These are phyloP conservation scores for Carex sylvatica DNA, from an alignment of 202 grass and related monocot species.

Conservation along the genomic window DNA sequence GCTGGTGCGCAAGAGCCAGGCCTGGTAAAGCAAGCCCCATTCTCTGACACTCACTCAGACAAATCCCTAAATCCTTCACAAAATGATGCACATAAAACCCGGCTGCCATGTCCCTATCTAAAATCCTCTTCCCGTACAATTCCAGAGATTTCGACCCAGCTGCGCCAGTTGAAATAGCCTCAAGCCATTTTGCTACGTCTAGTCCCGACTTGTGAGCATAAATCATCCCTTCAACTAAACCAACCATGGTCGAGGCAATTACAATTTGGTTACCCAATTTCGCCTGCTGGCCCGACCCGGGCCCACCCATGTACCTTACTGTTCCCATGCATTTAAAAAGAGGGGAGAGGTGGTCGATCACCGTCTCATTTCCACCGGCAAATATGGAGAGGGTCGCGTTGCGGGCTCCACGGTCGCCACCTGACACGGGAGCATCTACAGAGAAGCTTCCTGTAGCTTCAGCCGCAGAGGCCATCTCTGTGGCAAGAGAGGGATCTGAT, in stretches of 20 bases:
- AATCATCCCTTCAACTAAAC: slow-evolving; percentile 89
- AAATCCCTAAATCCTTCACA: slow-evolving; percentile 94
- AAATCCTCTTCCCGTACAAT: slow-evolving; percentile 70
- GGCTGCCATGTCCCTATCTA: slow-evolving; percentile 83
- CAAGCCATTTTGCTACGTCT: slow-evolving; percentile 76
- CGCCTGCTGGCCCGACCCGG: slow-evolving; percentile 67
- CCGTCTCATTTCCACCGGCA: slow-evolving; percentile 53
- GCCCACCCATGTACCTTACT: slow-evolving; percentile 73
- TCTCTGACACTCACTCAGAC: slow-evolving; percentile 83
- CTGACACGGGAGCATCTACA: slow-evolving; percentile 73
- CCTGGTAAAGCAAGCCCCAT: slow-evolving; percentile 94
- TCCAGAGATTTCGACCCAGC: slow-evolving; percentile 88
- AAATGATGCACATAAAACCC: slow-evolving; percentile 95
- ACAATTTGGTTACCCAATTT: slow-evolving; percentile 94
- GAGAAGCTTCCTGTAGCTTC: slow-evolving; percentile 37
- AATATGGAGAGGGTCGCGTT: slow-evolving; percentile 73
- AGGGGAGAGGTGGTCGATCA: slow-evolving; percentile 48
- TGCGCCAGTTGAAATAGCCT: slow-evolving; percentile 85
- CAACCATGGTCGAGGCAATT: slow-evolving; percentile 97
- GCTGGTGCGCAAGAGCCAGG: slow-evolving; percentile 74
- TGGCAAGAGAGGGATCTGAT: slow-evolving; percentile 68
- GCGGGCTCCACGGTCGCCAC: slow-evolving; percentile 72
- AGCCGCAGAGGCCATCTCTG: slow-evolving; percentile 53
- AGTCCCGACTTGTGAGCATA: slow-evolving; percentile 89
- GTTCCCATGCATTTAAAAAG: slow-evolving; percentile 87